These are phyloP conservation scores for Clarireedia sp. DNA, from an alignment of 2,329 filamentous ascomycete genomes.

Conservation along the genomic window DNA sequence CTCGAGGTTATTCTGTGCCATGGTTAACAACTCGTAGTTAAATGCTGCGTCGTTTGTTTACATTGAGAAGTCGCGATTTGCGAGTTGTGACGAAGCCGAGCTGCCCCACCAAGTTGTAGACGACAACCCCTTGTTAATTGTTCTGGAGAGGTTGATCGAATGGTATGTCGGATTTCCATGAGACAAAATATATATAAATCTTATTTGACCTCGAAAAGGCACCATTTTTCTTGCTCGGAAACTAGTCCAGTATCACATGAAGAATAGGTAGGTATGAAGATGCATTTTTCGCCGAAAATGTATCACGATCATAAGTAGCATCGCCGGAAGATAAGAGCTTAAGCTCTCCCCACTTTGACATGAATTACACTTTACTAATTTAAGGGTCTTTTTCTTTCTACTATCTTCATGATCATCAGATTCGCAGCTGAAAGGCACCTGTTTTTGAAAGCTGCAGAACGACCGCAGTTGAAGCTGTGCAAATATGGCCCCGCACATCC, in stretches of 20 bases:
- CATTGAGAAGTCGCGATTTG: not conserved
- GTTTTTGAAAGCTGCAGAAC: too few relatives aligned
- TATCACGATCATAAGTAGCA: not conserved
- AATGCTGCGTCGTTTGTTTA: conserved; percentile 12
- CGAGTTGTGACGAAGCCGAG: not conserved
- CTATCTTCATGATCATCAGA: too few relatives aligned
- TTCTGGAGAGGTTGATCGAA: too few relatives aligned
- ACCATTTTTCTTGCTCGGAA: too few relatives aligned
- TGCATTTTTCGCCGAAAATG: conserved; percentile 3
- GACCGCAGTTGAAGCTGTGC: not conserved
- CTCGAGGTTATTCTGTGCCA: conserved; percentile 22
- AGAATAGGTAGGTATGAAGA: not conserved
- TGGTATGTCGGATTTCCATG: too few relatives aligned
- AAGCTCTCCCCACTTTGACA: conserved; percentile 1
- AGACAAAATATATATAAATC: too few relatives aligned
- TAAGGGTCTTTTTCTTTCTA: not conserved
- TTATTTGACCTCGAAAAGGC: too few relatives aligned
- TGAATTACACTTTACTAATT: not conserved
- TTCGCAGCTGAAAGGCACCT: too few relatives aligned
- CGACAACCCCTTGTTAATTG: too few relatives aligned
- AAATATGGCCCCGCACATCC: not conserved
- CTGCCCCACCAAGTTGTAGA: not conserved
- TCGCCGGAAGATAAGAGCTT: not conserved
- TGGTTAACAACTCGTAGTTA: conserved; percentile 15
- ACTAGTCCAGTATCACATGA: too few relatives aligned